phyloP scores from a whole-genome alignment of 2,329 filamentous ascomycete species.

The Rhynchosporium graminicola region DNA sequence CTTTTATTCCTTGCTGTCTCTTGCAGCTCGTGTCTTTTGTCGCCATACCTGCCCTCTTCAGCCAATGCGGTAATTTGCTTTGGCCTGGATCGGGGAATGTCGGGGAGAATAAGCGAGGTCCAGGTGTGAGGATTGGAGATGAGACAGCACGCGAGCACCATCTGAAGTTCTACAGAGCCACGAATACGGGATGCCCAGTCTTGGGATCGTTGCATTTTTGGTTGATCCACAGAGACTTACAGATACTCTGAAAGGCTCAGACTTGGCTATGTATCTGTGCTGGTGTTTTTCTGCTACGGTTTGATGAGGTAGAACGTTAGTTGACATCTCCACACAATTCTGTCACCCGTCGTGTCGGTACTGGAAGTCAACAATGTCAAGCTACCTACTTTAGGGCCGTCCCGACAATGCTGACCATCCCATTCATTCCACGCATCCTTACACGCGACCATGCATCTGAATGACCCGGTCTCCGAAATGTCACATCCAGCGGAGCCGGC shows the following conservation, averaged over 20 bases:
- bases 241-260: not conserved
- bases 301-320: not conserved
- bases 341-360: not conserved
- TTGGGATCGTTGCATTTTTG: slow-evolving; percentile 5
- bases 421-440: not conserved
- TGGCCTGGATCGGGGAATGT: slow-evolving; percentile 3
- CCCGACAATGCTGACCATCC: slow-evolving; percentile 7
- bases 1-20: not conserved
- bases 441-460: slow-evolving; percentile 2
- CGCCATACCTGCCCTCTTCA: not conserved
- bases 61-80: slow-evolving; percentile 6
- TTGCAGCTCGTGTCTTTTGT: not conserved
- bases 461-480: not conserved
- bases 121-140: not conserved
- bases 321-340: not conserved
- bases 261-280: not conserved
- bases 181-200: not conserved
- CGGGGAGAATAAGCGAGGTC: not conserved
- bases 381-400: not conserved
- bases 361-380: slow-evolving; percentile 1
- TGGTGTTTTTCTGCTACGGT: not conserved
- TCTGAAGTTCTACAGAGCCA: not conserved
- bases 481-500: slow-evolving; percentile 8
- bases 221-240: not conserved
- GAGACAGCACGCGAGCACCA: slow-evolving; percentile 8